A percentile compares a stretch with the other conserved stretches of the same genome.
Conservation (phyloP, 2,329 filamentous ascomycete species). For the Huntiella savannae region DNA sequence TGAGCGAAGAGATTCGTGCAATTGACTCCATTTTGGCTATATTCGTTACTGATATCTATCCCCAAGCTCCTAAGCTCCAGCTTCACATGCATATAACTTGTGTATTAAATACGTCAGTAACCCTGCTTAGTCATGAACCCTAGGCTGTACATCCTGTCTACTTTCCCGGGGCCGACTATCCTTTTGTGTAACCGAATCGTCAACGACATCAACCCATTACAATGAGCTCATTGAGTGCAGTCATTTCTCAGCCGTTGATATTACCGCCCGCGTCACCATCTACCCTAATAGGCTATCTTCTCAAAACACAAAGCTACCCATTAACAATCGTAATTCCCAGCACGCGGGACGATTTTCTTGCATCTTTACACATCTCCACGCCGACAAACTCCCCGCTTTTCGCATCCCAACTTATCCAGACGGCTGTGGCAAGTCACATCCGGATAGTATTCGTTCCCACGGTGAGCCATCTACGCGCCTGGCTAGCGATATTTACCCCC, state of each 20-base stretch:
- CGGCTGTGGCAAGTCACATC: constrained; percentile 50
- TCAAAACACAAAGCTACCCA: constrained; percentile 34
- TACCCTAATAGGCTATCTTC: constrained; percentile 45
- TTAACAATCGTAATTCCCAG: constrained; percentile 56
- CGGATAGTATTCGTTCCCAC: constrained; percentile 55
- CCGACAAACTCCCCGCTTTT: constrained; percentile 24
- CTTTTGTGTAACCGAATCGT: too few relatives aligned
- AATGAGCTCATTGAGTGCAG: too few relatives aligned
- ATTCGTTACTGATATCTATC: not conserved
- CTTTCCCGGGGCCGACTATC: too few relatives aligned
- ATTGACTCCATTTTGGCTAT: constrained; percentile 67
- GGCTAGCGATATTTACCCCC: constrained; percentile 38
- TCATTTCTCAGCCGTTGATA: constrained; percentile 20
- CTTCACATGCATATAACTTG: too few relatives aligned
- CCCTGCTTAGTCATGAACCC: too few relatives aligned
- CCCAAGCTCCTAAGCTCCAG: too few relatives aligned
- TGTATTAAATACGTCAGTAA: too few relatives aligned
- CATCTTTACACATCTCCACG: constrained; percentile 25
- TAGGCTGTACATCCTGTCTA: too few relatives aligned
- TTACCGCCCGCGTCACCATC: constrained; percentile 34
- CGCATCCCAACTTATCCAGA: constrained; percentile 45
- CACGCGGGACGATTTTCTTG: constrained; percentile 43
- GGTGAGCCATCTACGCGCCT: constrained; percentile 58
- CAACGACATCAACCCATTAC: too few relatives aligned
- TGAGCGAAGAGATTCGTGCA: constrained; percentile 76